These are phyloP conservation scores for Claviceps citrina DNA, from an alignment of 2,329 filamentous ascomycete genomes.

Conservation along the genomic window DNA sequence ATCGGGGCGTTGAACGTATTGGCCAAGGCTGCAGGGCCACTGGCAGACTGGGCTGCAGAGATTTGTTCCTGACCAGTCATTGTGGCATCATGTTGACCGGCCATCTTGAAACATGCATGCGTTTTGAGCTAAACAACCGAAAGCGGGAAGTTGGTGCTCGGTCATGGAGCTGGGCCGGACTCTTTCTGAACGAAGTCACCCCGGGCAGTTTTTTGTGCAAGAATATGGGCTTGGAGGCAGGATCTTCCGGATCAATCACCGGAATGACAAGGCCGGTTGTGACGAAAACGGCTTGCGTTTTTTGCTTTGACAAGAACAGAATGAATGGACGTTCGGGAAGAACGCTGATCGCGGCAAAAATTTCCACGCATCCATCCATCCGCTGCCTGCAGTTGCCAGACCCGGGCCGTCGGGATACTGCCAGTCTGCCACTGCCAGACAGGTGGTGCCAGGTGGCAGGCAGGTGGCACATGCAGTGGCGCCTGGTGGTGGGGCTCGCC, in stretches of 20 bases:
- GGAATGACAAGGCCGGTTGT: background rate
- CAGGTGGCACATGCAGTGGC: no score
- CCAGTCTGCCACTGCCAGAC: no score
- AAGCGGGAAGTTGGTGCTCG: background rate
- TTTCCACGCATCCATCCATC: constrained; percentile 5
- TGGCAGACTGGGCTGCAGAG: constrained; percentile 6
- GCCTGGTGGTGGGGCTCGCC: no score
- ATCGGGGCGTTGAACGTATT: constrained; percentile 6
- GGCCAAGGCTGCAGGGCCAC: background rate
- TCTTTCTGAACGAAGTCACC: background rate
- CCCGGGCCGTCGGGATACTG: background rate
- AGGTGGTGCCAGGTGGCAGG: no score
- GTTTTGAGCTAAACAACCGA: background rate
- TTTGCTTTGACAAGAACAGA: no score
- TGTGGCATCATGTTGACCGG: constrained; percentile 12
- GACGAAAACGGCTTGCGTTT: no score
- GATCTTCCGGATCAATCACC: background rate
- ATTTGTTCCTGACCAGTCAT: constrained; percentile 10
- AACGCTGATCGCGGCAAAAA: constrained; percentile 5
- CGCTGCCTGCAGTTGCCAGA: no score
- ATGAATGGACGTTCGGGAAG: no score
- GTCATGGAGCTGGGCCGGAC: background rate
- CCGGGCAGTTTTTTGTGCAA: background rate
- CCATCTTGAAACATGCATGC: constrained; percentile 11
- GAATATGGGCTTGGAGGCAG: background rate